Evolutionary conservation across 1,139 yeast species (phyloP).

Genomic region (Yamadazyma atlantica): DNA sequence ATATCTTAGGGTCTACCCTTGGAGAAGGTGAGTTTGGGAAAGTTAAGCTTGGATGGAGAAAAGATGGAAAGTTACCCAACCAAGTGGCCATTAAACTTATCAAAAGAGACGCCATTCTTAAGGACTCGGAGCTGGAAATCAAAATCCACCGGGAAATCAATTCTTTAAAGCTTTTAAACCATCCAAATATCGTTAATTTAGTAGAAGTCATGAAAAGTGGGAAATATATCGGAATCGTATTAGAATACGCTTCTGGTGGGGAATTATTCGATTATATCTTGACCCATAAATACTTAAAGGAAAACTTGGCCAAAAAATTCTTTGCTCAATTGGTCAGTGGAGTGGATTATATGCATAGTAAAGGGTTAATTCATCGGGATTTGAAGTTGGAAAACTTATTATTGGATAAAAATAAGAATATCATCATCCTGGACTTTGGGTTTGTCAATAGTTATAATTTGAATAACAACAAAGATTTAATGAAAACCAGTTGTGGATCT

Average conservation of each 20-base stretch:
- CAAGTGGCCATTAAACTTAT: conserved; percentile 94
- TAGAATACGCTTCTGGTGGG: conserved; percentile 97
- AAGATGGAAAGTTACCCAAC: conserved; percentile 71
- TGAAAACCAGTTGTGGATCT: conserved; percentile 96
- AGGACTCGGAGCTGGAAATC: conserved; percentile 80
- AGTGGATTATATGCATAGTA: conserved; percentile 84
- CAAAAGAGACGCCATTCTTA: conserved; percentile 79
- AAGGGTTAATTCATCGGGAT: conserved; percentile 81
- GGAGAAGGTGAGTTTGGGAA: conserved; percentile 99
- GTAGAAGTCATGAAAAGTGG: conserved; percentile 95
- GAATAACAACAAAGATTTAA: conserved; percentile 60
- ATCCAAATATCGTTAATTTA: conserved; percentile 83
- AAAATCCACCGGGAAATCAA: conserved; percentile 93
- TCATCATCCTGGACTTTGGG: conserved; percentile 80
- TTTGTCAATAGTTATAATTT: conserved; percentile 85
- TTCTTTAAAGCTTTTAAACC: conserved; percentile 80
- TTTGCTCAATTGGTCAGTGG: conserved; percentile 95
- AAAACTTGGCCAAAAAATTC: conserved; percentile 76
- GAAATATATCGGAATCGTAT: conserved; percentile 90
- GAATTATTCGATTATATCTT: conserved; percentile 92
- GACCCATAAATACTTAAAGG: conserved; percentile 83
- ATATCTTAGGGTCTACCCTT: conserved; percentile 86
- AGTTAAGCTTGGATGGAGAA: conserved; percentile 95
- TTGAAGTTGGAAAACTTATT: conserved; percentile 70
- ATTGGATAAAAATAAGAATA: conserved; percentile 76